These are phyloP conservation scores for Colletotrichum limetticola DNA, from an alignment of 2,329 filamentous ascomycete genomes.

Conservation along the genomic window DNA sequence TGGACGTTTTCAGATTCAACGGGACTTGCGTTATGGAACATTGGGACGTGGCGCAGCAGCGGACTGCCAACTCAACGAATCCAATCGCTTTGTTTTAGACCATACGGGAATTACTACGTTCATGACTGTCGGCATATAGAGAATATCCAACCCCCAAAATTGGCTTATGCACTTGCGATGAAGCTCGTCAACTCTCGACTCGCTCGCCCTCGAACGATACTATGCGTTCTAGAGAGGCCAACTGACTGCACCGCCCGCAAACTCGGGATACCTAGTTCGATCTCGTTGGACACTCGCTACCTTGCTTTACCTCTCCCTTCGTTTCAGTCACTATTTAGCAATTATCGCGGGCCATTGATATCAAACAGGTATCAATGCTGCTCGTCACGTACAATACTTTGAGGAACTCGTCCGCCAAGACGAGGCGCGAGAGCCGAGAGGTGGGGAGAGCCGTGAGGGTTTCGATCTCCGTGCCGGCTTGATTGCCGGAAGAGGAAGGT, in stretches of 20 bases:
- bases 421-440: not conserved
- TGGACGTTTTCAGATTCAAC: slow-evolving; percentile 33
- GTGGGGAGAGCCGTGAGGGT: not conserved
- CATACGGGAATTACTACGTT: not conserved
- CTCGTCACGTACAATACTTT: not conserved
- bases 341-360: not conserved
- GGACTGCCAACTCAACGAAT: slow-evolving; percentile 22
- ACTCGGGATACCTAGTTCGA: not conserved
- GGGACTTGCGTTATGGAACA: slow-evolving; percentile 35
- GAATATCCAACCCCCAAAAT: not conserved
- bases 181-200: not conserved
- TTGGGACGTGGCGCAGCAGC: slow-evolving; percentile 32
- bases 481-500: not conserved
- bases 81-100: slow-evolving; percentile 24
- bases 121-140: not conserved
- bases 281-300: not conserved
- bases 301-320: not conserved
- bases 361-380: not conserved
- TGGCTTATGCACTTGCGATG: not conserved
- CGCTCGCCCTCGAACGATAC: not conserved
- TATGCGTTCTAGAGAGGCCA: not conserved
- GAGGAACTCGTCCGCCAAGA: too few species aligned
- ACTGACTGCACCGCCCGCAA: not conserved
- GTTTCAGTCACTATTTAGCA: not conserved
- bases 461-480: not conserved